Base-by-base conservation (phyloP, 2,329 filamentous ascomycete genomes). In the Macrophomina tecta region DNA sequence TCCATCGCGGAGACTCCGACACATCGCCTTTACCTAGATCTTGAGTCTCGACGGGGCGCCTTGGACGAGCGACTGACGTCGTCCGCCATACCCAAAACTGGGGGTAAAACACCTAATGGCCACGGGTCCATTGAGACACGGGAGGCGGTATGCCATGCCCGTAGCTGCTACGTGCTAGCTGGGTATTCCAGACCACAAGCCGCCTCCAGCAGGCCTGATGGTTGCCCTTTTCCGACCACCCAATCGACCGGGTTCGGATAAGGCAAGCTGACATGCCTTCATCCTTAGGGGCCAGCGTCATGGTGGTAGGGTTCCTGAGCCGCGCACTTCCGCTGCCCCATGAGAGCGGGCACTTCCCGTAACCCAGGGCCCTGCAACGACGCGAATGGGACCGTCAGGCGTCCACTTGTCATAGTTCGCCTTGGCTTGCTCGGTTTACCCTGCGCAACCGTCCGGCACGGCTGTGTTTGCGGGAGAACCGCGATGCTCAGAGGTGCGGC, bases 261-360 rank as follows among this genome's bases (percentile, higher is more conserved):
- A 49, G 58, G 30, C 9, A 36, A 16, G 8, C 34, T 23, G 32
- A 14, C 30, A 38, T 62, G 30, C 30, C 30, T 18, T 36, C 6
- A 4, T 28, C 30, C 42, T 30, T 32, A 28, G 32, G 32, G 30
- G 45, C 45, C 58, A n/a, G 42, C 56, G 42, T 61, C 42, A 46
- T 61, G 42, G 2, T 18, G 40, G 42, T 48, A 49, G 58, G 58
- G 42, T 49, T 48, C 58, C 58, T 49, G 58, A 62, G 58, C 58
- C 58, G 58, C 45, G 45, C 58, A 62, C 16, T 62, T 62, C 58
- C 58, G 58, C 58, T 62, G 45, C 58, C 58, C 58, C 58, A 48
- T 62, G 45, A n/a, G n/a, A n/a, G n/a, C 58, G 46, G 58, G 32
- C 58, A 62, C n/a, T 45, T 34, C 42, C 42, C 45, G 45, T 45